These are phyloP conservation scores for Sporothrix brunneoviolacea DNA, from an alignment of 2,329 filamentous ascomycete species.

Conservation along the genomic window DNA sequence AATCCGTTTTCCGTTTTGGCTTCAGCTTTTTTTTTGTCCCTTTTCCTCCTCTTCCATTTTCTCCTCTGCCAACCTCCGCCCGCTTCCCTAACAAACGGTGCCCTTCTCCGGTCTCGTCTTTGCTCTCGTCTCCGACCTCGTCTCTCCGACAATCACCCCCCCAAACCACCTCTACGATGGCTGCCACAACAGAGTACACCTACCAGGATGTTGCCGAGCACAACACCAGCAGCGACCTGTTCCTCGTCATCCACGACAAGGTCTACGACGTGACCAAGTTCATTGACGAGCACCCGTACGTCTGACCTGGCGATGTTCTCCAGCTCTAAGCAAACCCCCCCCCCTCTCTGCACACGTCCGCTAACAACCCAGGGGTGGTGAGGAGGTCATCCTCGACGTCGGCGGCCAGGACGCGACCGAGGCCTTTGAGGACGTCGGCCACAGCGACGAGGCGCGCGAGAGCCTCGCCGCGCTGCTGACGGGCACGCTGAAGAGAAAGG, in stretches of 20 bases:
- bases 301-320: background rate
- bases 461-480: slow-evolving; percentile 73
- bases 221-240: slow-evolving; percentile 91
- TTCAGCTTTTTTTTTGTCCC: background rate
- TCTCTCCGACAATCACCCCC: background rate
- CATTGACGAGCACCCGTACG: slow-evolving; percentile 91
- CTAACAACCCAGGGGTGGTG: slow-evolving; percentile 66
- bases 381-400: slow-evolving; percentile 95
- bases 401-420: slow-evolving; percentile 94
- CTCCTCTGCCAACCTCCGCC: background rate
- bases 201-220: slow-evolving; percentile 77
- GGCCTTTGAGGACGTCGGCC: slow-evolving; percentile 97
- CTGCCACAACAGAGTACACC: slow-evolving; percentile 50
- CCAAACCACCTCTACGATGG: slow-evolving; percentile 30
- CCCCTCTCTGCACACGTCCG: slow-evolving; percentile 20
- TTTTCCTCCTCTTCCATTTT: background rate
- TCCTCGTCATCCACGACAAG: slow-evolving; percentile 89
- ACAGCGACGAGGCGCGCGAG: slow-evolving; percentile 97
- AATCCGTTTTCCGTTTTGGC: background rate
- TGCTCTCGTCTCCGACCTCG: background rate
- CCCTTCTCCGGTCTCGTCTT: background rate
- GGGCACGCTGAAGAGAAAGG: slow-evolving; percentile 72
- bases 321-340: no score
- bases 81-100: background rate
- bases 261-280: slow-evolving; percentile 88